phyloP scores from a whole-genome alignment of 345 rosid species.

The Murraya paniculata region DNA sequence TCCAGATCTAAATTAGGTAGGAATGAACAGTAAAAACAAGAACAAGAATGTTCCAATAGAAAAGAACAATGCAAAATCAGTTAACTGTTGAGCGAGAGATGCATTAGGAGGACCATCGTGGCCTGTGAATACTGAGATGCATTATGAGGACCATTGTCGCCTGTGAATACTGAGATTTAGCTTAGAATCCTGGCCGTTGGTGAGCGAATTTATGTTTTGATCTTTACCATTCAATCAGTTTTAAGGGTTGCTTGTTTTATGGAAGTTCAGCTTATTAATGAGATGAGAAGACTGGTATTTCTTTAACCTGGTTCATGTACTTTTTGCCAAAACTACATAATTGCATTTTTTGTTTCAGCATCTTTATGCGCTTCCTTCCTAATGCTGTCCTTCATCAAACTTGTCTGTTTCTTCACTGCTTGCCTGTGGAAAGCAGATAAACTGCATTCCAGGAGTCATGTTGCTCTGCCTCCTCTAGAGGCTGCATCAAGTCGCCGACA shows the following conservation, averaged over 20 bases:
- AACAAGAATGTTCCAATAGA: neutral
- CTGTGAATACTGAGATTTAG: neutral
- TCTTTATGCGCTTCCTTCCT: neutral
- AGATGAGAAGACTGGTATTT: neutral
- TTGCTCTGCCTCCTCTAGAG: slow-evolving; percentile 16
- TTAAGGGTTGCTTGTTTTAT: no score
- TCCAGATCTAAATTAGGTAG: neutral
- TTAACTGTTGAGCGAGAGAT: neutral
- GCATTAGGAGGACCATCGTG: neutral
- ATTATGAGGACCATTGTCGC: neutral
- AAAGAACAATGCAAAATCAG: neutral
- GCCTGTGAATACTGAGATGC: neutral
- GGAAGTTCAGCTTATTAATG: no score
- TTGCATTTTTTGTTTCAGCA: neutral
- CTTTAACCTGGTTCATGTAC: neutral
- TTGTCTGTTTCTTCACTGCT: neutral
- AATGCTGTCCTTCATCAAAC: neutral
- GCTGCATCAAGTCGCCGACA: slow-evolving; percentile 34
- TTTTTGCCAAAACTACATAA: neutral
- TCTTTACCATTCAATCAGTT: neutral
- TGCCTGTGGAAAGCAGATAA: slow-evolving; percentile 29
- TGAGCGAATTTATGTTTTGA: neutral
- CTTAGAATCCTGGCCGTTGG: neutral
- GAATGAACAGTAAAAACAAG: neutral
- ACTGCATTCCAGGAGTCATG: slow-evolving; percentile 22